Evolutionary conservation across 2,329 filamentous ascomycete genomes (phyloP).

Genomic region (Cercospora sesami): DNA sequence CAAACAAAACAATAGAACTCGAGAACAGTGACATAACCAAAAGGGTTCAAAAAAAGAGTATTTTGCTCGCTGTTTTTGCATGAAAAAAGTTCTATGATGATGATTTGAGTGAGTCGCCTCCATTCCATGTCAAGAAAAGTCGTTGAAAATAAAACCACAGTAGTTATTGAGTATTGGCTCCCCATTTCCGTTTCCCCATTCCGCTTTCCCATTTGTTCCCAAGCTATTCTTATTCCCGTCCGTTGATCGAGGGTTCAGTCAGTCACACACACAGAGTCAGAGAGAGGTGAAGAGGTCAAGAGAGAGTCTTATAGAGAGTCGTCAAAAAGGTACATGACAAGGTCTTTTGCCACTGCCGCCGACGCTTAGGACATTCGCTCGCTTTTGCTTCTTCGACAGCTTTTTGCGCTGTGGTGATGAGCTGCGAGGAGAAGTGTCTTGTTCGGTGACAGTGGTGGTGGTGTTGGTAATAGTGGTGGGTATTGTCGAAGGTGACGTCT

Average conservation of each 20-base stretch:
- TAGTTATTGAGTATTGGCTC: background rate
- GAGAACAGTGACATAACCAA: no score
- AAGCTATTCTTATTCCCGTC: background rate
- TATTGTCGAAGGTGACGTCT: background rate
- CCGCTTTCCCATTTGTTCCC: background rate
- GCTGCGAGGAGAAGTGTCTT: background rate
- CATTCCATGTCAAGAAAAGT: background rate
- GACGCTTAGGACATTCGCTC: background rate
- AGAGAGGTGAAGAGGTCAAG: background rate
- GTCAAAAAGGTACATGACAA: conserved; percentile 22
- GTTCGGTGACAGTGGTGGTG: background rate
- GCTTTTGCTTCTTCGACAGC: conserved; percentile 18
- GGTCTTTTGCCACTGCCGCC: conserved; percentile 5
- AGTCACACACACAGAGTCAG: background rate
- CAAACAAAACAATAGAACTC: no score
- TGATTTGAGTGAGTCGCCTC: background rate
- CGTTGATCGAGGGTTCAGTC: background rate
- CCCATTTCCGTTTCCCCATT: background rate
- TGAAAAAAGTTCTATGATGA: background rate
- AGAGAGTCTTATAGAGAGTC: conserved; percentile 3
- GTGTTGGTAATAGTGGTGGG: background rate
- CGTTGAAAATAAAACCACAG: background rate
- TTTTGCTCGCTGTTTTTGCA: background rate
- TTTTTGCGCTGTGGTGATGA: conserved; percentile 16
- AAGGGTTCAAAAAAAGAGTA: no score